A percentile compares a stretch with the other conserved stretches of the same genome.
Evolutionary conservation across 805 yeast species (phyloP).

Genomic region (Lipomyces spencermartinsiae): DNA sequence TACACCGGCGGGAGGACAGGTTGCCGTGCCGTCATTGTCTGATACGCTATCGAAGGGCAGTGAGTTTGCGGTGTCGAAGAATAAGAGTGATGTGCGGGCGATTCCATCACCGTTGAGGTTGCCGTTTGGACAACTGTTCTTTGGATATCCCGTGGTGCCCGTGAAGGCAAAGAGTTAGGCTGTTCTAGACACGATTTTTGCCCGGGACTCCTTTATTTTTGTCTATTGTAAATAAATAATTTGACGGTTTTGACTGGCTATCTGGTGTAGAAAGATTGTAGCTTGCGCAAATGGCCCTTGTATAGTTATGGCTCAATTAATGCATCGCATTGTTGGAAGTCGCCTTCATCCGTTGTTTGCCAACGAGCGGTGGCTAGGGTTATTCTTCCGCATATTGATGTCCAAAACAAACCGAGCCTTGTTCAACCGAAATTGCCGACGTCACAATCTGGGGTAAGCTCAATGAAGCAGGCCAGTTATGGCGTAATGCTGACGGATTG

Average conservation of each 20-base stretch:
- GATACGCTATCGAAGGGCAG: conserved; percentile 36
- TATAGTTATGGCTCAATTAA: too few species aligned
- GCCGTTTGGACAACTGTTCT: conserved; percentile 87
- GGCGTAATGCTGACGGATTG: neutral
- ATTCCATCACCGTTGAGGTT: conserved; percentile 70
- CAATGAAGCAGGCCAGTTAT: neutral
- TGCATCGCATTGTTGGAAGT: too few species aligned
- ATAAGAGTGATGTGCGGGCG: conserved; percentile 24
- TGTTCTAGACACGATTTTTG: neutral
- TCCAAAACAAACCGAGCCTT: too few species aligned
- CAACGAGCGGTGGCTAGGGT: too few species aligned
- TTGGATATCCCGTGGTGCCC: conserved; percentile 74
- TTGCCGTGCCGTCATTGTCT: conserved; percentile 26
- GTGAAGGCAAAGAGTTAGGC: conserved; percentile 17
- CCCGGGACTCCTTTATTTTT: neutral
- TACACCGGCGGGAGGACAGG: conserved; percentile 13
- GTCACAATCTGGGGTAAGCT: conserved; percentile 4
- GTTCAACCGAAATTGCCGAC: neutral
- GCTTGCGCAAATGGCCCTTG: too few species aligned
- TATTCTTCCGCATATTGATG: too few species aligned
- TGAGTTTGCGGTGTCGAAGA: conserved; percentile 37
- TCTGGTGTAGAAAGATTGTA: neutral
- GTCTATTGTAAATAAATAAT: neutral
- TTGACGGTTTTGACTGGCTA: neutral
- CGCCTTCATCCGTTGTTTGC: too few species aligned